Conservation (phyloP, 306 rosid species). For the Purshia tridentata region DNA sequence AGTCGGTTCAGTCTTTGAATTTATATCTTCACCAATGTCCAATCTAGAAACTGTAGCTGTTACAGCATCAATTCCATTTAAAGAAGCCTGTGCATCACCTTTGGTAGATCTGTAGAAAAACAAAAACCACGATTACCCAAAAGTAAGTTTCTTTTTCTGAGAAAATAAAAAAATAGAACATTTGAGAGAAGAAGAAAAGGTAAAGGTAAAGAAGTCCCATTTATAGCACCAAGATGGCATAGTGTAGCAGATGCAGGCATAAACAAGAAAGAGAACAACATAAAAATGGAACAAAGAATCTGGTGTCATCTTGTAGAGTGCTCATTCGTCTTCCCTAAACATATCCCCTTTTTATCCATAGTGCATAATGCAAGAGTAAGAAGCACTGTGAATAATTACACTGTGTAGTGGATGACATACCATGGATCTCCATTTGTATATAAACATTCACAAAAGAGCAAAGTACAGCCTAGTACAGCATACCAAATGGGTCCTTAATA, state of each 20-base stretch:
- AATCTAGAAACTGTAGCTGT: conserved; percentile 63
- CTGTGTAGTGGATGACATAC: not conserved
- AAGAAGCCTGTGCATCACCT: conserved; percentile 41
- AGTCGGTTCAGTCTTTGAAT: conserved; percentile 40
- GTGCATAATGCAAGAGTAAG: not conserved
- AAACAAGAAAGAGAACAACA: conserved; percentile 2
- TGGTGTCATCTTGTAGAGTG: not conserved
- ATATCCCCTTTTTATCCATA: not conserved
- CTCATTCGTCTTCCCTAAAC: not conserved
- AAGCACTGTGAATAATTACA: conserved; percentile 1
- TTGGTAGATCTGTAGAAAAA: conserved; percentile 55
- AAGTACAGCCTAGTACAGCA: too few species aligned
- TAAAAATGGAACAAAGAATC: conserved; percentile 4
- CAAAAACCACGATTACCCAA: not conserved
- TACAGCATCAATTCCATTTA: conserved; percentile 43
- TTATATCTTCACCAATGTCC: conserved; percentile 45
- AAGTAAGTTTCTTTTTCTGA: not conserved
- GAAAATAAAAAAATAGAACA: not conserved
- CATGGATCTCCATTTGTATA: not conserved
- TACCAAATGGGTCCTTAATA: not conserved
- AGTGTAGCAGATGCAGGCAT: not conserved
- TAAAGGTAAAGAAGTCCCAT: not conserved
- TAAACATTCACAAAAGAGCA: not conserved
- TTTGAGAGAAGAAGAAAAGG: not conserved
- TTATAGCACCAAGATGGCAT: not conserved